phyloP scores from a whole-genome alignment of 768 basidiomycete genomes.

The Hygrocybe coccinea region DNA sequence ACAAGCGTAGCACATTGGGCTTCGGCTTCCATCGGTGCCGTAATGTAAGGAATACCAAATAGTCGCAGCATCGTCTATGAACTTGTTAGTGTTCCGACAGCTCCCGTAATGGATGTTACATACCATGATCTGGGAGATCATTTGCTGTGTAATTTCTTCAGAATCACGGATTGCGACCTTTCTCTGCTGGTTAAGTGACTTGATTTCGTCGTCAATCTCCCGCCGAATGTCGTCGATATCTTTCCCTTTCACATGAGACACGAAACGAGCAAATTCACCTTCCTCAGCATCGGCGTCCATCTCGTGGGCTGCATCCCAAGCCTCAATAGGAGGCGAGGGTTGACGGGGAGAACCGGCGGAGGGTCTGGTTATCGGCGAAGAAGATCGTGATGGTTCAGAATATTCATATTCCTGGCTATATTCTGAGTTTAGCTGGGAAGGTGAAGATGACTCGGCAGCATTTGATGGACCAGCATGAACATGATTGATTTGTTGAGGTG shows the following conservation, averaged over 20 bases:
- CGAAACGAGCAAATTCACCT: constrained; percentile 86
- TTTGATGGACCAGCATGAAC: too few relatives aligned
- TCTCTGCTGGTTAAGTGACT: constrained; percentile 70
- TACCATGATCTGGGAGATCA: constrained; percentile 83
- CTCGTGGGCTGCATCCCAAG: constrained; percentile 83
- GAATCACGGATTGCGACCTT: constrained; percentile 90
- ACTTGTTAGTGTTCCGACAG: not conserved
- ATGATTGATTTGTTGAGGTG: too few relatives aligned
- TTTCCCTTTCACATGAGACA: constrained; percentile 86
- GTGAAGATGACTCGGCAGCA: too few relatives aligned
- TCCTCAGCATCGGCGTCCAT: constrained; percentile 77
- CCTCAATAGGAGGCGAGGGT: constrained; percentile 31
- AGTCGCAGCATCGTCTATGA: constrained; percentile 79
- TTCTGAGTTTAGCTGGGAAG: too few relatives aligned
- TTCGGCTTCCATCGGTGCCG: constrained; percentile 99
- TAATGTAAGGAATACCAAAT: constrained; percentile 97
- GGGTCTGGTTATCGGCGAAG: constrained; percentile 26
- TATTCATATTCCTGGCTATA: too few relatives aligned
- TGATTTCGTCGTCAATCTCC: constrained; percentile 93
- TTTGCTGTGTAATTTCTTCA: constrained; percentile 92
- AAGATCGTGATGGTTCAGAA: constrained; percentile 24
- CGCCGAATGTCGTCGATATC: constrained; percentile 74
- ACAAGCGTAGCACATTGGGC: constrained; percentile 96
- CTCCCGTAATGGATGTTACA: constrained; percentile 5
- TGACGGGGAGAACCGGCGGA: constrained; percentile 18